Conservation (phyloP, 2,329 filamentous ascomycete genomes). For the Coniosporium tulheliwenetii region DNA sequence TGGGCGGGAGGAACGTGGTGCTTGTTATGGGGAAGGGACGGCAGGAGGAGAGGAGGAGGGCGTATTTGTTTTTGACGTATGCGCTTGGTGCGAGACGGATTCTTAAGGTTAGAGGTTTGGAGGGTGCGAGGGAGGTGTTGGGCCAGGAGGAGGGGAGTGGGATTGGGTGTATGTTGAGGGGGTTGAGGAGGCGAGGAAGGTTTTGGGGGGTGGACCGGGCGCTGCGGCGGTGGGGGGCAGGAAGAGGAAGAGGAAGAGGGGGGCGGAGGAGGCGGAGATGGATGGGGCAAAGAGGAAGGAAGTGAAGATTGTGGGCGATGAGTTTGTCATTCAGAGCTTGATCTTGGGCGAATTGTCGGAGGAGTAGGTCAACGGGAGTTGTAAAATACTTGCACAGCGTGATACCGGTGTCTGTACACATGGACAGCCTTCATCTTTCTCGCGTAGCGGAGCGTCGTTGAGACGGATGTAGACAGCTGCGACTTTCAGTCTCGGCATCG, state of each 20-base stretch:
- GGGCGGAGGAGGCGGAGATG: slow-evolving; percentile 13
- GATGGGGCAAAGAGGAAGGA: slow-evolving; percentile 20
- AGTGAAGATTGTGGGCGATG: slow-evolving; percentile 61
- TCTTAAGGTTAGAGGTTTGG: slow-evolving; percentile 46
- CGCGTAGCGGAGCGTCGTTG: too few species aligned
- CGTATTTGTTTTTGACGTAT: slow-evolving; percentile 67
- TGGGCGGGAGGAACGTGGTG: slow-evolving; percentile 43
- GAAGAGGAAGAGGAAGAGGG: slow-evolving; percentile 27
- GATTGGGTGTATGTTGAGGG: slow-evolving; percentile 72
- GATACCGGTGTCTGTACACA: too few species aligned
- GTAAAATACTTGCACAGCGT: too few species aligned
- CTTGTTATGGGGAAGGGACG: slow-evolving; percentile 52
- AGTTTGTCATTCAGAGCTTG: slow-evolving; percentile 82
- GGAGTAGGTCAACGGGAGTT: slow-evolving; percentile 16
- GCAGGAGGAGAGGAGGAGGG: slow-evolving; percentile 47
- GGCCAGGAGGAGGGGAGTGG: slow-evolving; percentile 39
- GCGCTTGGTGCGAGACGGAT: slow-evolving; percentile 59
- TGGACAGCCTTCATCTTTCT: too few species aligned
- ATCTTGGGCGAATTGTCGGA: slow-evolving; percentile 71
- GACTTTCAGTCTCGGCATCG: too few species aligned
- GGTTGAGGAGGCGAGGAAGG: slow-evolving; percentile 36
- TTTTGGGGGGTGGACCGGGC: slow-evolving; percentile 25
- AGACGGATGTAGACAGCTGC: too few species aligned
- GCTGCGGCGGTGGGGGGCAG: slow-evolving; percentile 9
- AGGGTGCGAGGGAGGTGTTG: slow-evolving; percentile 47